phyloP scores from a whole-genome alignment of 345 rosid genomes.

The Salix arbutifolia region DNA sequence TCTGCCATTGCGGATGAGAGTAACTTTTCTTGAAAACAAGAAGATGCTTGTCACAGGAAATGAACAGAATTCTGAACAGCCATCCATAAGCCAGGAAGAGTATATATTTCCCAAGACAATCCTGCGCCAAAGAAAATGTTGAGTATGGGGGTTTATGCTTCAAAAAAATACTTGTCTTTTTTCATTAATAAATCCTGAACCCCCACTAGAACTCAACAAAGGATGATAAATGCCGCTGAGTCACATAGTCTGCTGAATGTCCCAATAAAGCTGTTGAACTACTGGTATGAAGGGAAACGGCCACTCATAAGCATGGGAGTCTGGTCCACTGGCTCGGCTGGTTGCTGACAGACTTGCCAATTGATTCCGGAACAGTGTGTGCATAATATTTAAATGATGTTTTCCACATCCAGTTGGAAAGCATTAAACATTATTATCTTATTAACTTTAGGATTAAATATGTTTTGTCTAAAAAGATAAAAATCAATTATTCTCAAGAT shows the following conservation, averaged over 20 bases:
- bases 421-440: neutral
- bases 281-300: slow-evolving; percentile 1
- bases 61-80: slow-evolving; percentile 55
- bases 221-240: slow-evolving; percentile 20
- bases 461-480: neutral
- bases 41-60: slow-evolving; percentile 60
- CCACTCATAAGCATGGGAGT: slow-evolving; percentile 4
- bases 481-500: neutral
- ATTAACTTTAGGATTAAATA: neutral
- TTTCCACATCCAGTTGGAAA: neutral
- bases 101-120: slow-evolving; percentile 55
- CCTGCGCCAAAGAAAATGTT: slow-evolving; percentile 97
- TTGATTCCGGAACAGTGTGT: neutral
- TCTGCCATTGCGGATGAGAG: slow-evolving; percentile 58
- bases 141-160: slow-evolving; percentile 69
- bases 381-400: neutral
- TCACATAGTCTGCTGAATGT: slow-evolving; percentile 7
- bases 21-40: slow-evolving; percentile 62
- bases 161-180: slow-evolving; percentile 35
- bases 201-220: slow-evolving; percentile 51
- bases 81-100: slow-evolving; percentile 59
- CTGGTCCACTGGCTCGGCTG: slow-evolving; percentile 6
- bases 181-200: slow-evolving; percentile 36
- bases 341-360: slow-evolving; percentile 10
- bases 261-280: slow-evolving; percentile 7